Base-by-base conservation (phyloP, 306 rosid species). In the Inga laurina region DNA sequence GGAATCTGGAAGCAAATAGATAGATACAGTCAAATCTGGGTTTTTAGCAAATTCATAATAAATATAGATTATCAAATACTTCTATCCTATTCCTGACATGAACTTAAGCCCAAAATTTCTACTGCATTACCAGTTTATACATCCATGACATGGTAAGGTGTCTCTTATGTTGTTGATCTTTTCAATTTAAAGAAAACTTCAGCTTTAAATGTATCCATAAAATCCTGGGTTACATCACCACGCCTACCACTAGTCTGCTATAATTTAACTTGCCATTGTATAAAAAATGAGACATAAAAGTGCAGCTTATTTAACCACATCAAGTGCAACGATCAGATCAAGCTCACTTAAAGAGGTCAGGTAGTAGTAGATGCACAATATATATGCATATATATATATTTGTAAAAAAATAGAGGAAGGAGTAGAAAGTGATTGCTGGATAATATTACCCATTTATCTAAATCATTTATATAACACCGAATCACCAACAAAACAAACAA, bases 41-140 rank as follows among this genome's bases (percentile, higher is more conserved):
- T 32, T 27, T 48, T 43, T 69, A 61, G 72, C 83, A 43, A 81
- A 81, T 61, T 44, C 48, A 27, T 41, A n/a, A 59, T 44, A 80
- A 34, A 24, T 34, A 3, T 54, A 30, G 15, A 41, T 44, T 18
- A 19, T 2, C 3, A 56, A 32, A 57, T 43, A 64, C 10, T 41
- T 24, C 49, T 30, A 39, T 54, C 39, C 30, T 68, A 52, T 24
- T 54, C 24, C 32, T 68, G 39, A 82, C 21, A 56, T 24, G 67
- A 76, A 57, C 54, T n/a, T 39, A 32, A 19, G 48, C 56, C 35
- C 14, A 56, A 68, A 44, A 56, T 32, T 66, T 54, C 39, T 56
- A 44, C 10, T 74, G 62, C 24, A 56, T 18, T 52, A 9, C 37
- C 37, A 37, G 30, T 82, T 69, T 76, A 69, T 24, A 69, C 16